A percentile compares a stretch with the other conserved stretches of the same genome.
Conservation (phyloP, 345 rosid genomes). For the Linum trigynum region DNA sequence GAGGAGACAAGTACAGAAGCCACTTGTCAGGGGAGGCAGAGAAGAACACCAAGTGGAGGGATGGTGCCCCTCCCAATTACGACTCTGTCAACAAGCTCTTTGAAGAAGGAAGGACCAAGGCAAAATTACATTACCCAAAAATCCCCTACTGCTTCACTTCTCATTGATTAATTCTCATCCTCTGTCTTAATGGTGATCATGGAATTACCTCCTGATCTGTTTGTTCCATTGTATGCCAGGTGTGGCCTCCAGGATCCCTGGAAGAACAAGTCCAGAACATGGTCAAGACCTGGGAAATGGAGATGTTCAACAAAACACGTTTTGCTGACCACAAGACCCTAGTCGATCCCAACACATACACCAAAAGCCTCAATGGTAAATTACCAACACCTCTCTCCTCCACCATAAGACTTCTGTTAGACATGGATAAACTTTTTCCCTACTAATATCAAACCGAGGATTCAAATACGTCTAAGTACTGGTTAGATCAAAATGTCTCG, state of each 20-base stretch:
- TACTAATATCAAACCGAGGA: no score
- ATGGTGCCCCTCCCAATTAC: constrained; percentile 44
- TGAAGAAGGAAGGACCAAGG: constrained; percentile 54
- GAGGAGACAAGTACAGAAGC: constrained; percentile 38
- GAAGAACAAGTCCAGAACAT: constrained; percentile 58
- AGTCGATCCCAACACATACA: constrained; percentile 26
- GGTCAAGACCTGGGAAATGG: constrained; percentile 68
- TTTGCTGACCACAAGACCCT: constrained; percentile 28
- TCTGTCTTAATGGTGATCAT: no score
- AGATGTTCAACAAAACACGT: constrained; percentile 35
- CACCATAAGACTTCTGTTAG: no score
- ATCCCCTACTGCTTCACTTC: no score
- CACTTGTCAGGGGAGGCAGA: constrained; percentile 43
- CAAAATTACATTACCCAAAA: no score
- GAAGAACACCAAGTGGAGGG: constrained; percentile 46
- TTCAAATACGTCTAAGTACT: no score
- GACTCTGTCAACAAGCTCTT: constrained; percentile 50
- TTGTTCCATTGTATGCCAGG: constrained; percentile 12
- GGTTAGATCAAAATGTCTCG: no score
- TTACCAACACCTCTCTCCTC: no score
- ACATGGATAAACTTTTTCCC: no score
- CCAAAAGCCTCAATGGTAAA: constrained; percentile 47
- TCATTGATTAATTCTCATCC: no score
- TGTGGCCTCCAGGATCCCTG: constrained; percentile 54
- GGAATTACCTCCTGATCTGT: not conserved